A percentile compares a stretch with the other conserved stretches of the same genome.
Conservation (phyloP, 495 filamentous ascomycete genomes). For the Neurospora terricola region DNA sequence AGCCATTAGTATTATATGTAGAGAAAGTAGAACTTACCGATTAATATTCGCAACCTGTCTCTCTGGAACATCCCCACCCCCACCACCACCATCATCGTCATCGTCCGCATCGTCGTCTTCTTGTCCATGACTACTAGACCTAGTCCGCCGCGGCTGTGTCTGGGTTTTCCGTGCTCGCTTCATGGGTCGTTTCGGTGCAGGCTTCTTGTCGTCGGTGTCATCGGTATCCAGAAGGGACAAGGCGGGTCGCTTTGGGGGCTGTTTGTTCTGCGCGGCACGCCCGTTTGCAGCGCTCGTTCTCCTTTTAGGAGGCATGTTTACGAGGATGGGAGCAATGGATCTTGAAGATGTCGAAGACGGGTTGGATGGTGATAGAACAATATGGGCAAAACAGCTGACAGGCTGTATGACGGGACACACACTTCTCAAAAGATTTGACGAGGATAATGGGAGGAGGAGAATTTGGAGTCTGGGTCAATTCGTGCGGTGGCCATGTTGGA, state of each 20-base stretch:
- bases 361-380: not conserved
- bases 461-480: not conserved
- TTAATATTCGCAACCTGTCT: not conserved
- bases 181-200: not conserved
- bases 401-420: not conserved
- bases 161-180: conserved; percentile 5
- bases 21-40: not conserved
- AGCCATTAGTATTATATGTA: not conserved
- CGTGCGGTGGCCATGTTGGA: not conserved
- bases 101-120: not conserved
- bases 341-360: not conserved
- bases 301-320: not conserved
- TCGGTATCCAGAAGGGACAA: not conserved
- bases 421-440: not conserved
- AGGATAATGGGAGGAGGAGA: not conserved
- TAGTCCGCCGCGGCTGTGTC: not conserved
- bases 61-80: not conserved
- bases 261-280: not conserved
- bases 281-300: not conserved
- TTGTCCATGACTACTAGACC: not conserved
- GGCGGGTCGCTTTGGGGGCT: not conserved
- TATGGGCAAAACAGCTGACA: not conserved
- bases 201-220: not conserved
- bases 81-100: not conserved
- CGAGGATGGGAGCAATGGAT: not conserved